Evolutionary conservation across 1,284 basidiomycete genomes (phyloP), one percentile per base, ranked within the genome.

Genomic region (Sanguinoderma infundibulare): DNA sequence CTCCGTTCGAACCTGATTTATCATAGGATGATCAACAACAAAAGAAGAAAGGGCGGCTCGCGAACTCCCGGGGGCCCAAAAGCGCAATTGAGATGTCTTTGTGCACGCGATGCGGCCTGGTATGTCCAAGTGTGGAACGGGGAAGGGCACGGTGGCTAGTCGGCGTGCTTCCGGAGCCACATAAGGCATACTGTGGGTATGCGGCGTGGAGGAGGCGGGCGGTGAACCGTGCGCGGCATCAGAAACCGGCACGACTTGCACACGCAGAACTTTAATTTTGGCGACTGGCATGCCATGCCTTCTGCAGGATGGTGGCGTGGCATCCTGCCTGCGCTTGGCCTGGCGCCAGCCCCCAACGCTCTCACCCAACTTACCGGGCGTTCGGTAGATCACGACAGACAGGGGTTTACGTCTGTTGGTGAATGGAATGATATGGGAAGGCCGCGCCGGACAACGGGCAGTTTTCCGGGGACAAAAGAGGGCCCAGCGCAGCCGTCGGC

Each of bases 211-310:
- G 53, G 56, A 49, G 52, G 30, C 32, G 55, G 56, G 61, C 59
- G 59, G 58, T 66, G 64, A 66, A 66, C 63, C 61, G 55, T 53
- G 59, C 57, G 56, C 62, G 65, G 65, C 62, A 64, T 63, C 65
- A 50, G 65, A 66, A 62, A 60, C 55, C 65, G 65, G 65, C 60
- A 64, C 55, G 57, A 55, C 61, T 36, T 47, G 55, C 59, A 53
- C 59, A 66, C 62, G 60, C 40, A 53, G 47, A 62, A 62, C 56
- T 64, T 59, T 66, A 62, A 66, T 64, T 66, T 62, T 62, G 61
- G 62, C 35, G 46, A 15, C 52, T 35, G 55, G 53, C 55, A 58
- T 35, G 61, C 52, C 55, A 55, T 36, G 61, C 40, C 49, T 51
- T 51, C 49, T 51, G 32, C 20, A 51, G 46, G 26, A 26, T 28